Evolutionary conservation across 2,329 filamentous ascomycete genomes (phyloP).

Genomic region (Macrophomina phaseolina): DNA sequence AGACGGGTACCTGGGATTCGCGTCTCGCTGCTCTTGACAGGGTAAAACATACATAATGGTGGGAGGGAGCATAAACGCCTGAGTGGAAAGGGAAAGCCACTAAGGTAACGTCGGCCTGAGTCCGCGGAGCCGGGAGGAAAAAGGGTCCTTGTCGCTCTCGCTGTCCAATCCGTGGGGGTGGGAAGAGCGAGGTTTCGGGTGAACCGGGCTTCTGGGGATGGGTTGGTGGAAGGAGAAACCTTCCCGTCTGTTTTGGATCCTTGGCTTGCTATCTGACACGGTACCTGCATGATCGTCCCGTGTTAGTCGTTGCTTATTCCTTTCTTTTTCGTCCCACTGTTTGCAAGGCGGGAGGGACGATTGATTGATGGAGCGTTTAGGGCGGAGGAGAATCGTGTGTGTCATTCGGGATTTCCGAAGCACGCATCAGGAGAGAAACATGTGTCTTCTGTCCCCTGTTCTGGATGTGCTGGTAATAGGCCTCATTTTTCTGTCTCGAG

Average conservation of each 20-base stretch:
- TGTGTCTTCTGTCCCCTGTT: neutral
- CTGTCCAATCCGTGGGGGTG: neutral
- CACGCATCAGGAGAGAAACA: neutral
- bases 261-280: neutral
- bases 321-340: neutral
- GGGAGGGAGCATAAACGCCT: neutral
- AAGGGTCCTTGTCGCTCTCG: no score
- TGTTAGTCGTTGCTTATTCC: neutral
- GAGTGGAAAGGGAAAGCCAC: neutral
- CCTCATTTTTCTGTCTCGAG: no score
- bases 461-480: no score
- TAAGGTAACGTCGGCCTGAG: neutral
- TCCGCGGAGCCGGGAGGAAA: neutral
- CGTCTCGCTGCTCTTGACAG: neutral
- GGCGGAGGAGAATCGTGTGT: neutral
- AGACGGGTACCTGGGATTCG: neutral
- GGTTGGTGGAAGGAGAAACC: no score
- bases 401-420: neutral
- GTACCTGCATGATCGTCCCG: conserved; percentile 9
- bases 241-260: neutral
- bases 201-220: neutral
- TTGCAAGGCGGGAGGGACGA: no score
- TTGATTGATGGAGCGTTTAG: neutral
- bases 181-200: conserved; percentile 2
- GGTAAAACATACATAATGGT: neutral